A percentile compares a stretch with the other conserved stretches of the same genome.
These are phyloP conservation scores for Botryosphaeria dothidea DNA, from an alignment of 2,329 filamentous ascomycete genomes.

Conservation along the genomic window DNA sequence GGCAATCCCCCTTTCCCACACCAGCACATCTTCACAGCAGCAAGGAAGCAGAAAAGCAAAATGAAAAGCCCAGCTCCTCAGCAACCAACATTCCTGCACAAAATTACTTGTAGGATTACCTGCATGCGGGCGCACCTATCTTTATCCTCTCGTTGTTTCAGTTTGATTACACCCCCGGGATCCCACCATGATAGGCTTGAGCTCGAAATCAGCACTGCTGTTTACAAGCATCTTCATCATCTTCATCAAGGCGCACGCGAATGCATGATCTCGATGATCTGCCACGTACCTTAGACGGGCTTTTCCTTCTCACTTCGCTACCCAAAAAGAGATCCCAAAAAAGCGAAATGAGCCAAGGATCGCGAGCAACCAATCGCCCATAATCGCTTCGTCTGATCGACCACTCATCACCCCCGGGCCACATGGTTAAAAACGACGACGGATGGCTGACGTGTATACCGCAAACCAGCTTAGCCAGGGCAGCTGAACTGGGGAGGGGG, in stretches of 20 bases:
- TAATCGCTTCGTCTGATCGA: not conserved
- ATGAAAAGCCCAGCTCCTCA: not conserved
- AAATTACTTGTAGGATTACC: not conserved
- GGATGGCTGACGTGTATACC: not conserved
- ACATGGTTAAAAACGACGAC: not conserved
- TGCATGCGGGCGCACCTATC: not conserved
- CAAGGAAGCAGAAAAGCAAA: not conserved
- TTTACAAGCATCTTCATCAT: not conserved
- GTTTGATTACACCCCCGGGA: not conserved
- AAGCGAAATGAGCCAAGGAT: conserved; percentile 11
- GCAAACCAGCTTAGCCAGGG: too few relatives aligned
- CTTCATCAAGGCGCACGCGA: not conserved
- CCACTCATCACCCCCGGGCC: not conserved
- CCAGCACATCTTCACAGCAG: too few relatives aligned
- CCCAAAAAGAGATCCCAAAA: too few relatives aligned
- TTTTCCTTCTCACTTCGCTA: too few relatives aligned
- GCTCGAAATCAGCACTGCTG: not conserved
- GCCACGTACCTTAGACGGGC: too few relatives aligned
- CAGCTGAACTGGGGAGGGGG: too few relatives aligned
- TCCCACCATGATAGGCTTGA: not conserved
- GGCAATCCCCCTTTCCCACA: conserved; percentile 1
- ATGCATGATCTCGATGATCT: too few relatives aligned
- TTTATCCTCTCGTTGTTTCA: not conserved
- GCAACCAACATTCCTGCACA: not conserved
- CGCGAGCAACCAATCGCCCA: not conserved